These are phyloP conservation scores for Thalassia testudinum DNA, from an alignment of 116 monocot species.

Conservation along the genomic window DNA sequence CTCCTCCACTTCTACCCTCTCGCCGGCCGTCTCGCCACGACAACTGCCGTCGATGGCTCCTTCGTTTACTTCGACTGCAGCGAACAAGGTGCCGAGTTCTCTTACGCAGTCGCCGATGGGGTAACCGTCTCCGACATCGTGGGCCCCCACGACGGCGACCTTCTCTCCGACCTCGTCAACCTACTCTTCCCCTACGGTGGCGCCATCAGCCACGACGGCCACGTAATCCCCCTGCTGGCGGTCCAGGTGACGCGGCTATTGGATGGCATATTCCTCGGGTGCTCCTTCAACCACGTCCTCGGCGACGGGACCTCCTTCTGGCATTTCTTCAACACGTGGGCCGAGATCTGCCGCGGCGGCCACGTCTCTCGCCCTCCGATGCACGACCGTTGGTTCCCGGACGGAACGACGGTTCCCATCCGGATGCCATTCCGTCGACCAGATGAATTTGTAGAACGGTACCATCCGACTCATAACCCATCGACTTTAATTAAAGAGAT, in stretches of 20 bases:
- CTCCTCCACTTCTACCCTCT: slow-evolving; percentile 24
- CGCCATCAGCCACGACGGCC: slow-evolving; percentile 38
- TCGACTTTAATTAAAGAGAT: too few relatives aligned
- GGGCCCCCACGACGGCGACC: slow-evolving; percentile 4
- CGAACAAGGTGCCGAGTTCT: slow-evolving; percentile 23
- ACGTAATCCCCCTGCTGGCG: slow-evolving; percentile 13
- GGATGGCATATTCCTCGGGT: slow-evolving; percentile 61
- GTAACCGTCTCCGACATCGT: slow-evolving; percentile 21
- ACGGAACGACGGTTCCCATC: slow-evolving; percentile 19
- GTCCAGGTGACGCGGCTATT: slow-evolving; percentile 40
- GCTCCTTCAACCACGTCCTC: slow-evolving; percentile 59
- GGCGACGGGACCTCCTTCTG: slow-evolving; percentile 43
- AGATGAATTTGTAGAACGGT: slow-evolving; percentile 20
- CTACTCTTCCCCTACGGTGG: slow-evolving; percentile 21
- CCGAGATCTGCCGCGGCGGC: slow-evolving; percentile 23
- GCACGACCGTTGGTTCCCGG: slow-evolving; percentile 36
- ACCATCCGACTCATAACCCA: too few relatives aligned
- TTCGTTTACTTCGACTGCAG: slow-evolving; percentile 20
- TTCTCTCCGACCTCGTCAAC: slow-evolving; percentile 11
- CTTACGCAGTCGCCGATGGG: slow-evolving; percentile 13
- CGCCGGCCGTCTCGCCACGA: slow-evolving; percentile 23
- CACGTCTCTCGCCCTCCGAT: slow-evolving; percentile 19
- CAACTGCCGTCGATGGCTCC: background rate
- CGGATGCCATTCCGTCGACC: slow-evolving; percentile 25
- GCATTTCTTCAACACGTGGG: slow-evolving; percentile 52